Percentiles rank a stretch among this genome's conserved stretches.
Evolutionary conservation across 805 yeast species (phyloP).

Genomic region (Ogataea philodendri): DNA sequence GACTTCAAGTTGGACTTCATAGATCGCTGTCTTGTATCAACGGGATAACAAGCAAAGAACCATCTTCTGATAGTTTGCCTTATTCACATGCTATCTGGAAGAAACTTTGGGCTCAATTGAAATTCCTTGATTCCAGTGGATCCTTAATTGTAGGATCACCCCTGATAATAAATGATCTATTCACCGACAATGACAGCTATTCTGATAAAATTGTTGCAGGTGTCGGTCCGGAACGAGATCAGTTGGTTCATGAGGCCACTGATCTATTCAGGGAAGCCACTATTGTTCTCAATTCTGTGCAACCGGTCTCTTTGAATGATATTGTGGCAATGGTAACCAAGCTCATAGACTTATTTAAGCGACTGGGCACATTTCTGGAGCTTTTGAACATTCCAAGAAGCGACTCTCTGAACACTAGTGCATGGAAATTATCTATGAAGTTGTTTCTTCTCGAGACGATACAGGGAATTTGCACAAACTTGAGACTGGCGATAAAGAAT

Average conservation of each 20-base stretch:
- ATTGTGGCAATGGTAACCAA: slow-evolving; percentile 5
- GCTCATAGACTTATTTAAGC: slow-evolving; percentile 5
- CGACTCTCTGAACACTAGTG: slow-evolving; percentile 3
- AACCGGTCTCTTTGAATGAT: slow-evolving; percentile 9
- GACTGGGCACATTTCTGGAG: slow-evolving; percentile 7
- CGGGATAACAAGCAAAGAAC: slow-evolving; percentile 4
- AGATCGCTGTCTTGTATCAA: slow-evolving; percentile 14
- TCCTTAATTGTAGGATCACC: slow-evolving; percentile 23
- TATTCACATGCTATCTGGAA: slow-evolving; percentile 9
- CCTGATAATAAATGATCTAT: slow-evolving; percentile 22
- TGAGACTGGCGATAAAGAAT: slow-evolving; percentile 5
- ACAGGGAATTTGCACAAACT: slow-evolving; percentile 7
- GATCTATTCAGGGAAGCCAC: slow-evolving; percentile 4
- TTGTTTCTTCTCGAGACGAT: slow-evolving; percentile 8
- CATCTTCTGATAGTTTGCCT: slow-evolving; percentile 3
- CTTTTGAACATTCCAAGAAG: slow-evolving; percentile 1
- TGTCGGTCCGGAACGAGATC: slow-evolving; percentile 6
- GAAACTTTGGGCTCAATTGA: slow-evolving; percentile 20
- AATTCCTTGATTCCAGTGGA: slow-evolving; percentile 19
- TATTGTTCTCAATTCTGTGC: slow-evolving; percentile 6
- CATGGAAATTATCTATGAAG: slow-evolving; percentile 9
- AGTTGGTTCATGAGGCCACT: slow-evolving; percentile 1
- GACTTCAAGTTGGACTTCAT: slow-evolving; percentile 25
- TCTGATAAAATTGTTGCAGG: too few species aligned
- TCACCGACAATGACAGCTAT: slow-evolving; percentile 19